A percentile compares a stretch with the other conserved stretches of the same genome.
These are phyloP conservation scores for Parietaria judaica DNA, from an alignment of 306 rosid species.

Conservation along the genomic window DNA sequence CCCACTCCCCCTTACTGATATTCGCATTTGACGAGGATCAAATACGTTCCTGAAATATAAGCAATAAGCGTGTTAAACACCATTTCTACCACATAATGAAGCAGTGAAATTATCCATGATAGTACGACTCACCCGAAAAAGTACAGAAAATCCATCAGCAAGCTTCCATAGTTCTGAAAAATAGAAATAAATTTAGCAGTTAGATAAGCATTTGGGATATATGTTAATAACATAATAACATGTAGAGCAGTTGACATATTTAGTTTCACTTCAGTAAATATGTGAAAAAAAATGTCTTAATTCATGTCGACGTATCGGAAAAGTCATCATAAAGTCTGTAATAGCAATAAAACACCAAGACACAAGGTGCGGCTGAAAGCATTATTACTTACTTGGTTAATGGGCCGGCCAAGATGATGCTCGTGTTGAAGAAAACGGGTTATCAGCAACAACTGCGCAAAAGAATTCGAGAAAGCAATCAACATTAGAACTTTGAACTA, in stretches of 20 bases:
- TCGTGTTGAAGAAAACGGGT: constrained; percentile 94
- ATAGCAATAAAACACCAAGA: not conserved
- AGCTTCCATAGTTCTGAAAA: constrained; percentile 84
- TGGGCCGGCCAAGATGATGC: constrained; percentile 92
- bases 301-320: too few relatives aligned
- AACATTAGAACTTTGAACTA: not conserved
- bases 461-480: constrained; percentile 9
- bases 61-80: not conserved
- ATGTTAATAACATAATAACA: not conserved
- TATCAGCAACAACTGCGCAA: constrained; percentile 63
- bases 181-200: constrained; percentile 9
- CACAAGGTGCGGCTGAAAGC: not conserved
- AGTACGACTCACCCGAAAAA: constrained; percentile 72
- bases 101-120: too few relatives aligned
- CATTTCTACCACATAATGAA: too few relatives aligned
- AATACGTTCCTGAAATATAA: constrained; percentile 61
- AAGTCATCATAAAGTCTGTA: too few relatives aligned
- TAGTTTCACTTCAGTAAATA: constrained; percentile 2
- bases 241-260: not conserved
- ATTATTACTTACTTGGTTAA: constrained; percentile 57
- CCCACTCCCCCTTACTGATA: constrained; percentile 96
- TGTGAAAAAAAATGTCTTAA: not conserved
- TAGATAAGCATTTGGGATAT: constrained; percentile 9
- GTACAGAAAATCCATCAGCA: constrained; percentile 83
- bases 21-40: constrained; percentile 96